These are phyloP conservation scores for Paraconiothyrium brasiliense DNA, from an alignment of 2,329 filamentous ascomycete species.

Conservation along the genomic window DNA sequence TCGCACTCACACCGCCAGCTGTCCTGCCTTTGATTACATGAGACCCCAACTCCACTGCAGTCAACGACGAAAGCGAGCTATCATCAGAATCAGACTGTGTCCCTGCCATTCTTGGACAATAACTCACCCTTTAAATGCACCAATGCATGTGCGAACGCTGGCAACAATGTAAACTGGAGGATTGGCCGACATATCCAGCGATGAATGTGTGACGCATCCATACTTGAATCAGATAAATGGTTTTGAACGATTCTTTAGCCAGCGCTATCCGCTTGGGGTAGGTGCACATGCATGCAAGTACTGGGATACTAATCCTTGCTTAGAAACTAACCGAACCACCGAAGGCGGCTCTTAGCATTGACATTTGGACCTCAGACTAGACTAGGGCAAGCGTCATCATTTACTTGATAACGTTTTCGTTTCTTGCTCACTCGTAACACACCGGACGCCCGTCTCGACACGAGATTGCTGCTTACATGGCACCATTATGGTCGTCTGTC, in stretches of 20 bases:
- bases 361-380: neutral
- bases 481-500: neutral
- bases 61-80: constrained; percentile 84
- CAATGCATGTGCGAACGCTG: constrained; percentile 83
- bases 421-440: neutral
- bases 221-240: neutral
- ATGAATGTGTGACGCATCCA: neutral
- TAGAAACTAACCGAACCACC: neutral
- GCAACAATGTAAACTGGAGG: constrained; percentile 93
- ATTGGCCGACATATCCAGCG: constrained; percentile 71
- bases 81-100: constrained; percentile 19
- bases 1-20: constrained; percentile 20
- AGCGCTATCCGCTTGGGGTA: constrained; percentile 3
- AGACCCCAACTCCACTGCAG: constrained; percentile 81
- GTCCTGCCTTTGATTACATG: constrained; percentile 83
- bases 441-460: neutral
- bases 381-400: neutral
- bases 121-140: constrained; percentile 85
- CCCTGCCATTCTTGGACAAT: neutral
- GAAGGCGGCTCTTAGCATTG: neutral
- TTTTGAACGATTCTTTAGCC: neutral
- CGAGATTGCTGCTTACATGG: neutral
- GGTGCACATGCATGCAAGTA: constrained; percentile 1
- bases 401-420: neutral
- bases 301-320: neutral